phyloP scores from a whole-genome alignment of 176 grass and related monocot species.

The Stipa capillata region DNA sequence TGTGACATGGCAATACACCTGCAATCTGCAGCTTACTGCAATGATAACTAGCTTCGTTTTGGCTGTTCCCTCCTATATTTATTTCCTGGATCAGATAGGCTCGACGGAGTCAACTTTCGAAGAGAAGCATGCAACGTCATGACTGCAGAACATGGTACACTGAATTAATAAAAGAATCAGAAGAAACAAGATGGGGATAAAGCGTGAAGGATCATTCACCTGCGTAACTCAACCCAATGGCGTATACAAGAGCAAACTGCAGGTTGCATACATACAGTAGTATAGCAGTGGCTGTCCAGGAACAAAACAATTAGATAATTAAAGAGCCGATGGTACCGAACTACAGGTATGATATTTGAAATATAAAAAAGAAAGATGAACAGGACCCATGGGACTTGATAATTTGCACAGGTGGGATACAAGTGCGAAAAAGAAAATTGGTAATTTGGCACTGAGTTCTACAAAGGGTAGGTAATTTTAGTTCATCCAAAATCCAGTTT shows the following conservation, averaged over 20 bases:
- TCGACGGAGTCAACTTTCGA: conserved; percentile 75
- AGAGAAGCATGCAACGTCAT: conserved; percentile 81
- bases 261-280: conserved; percentile 70
- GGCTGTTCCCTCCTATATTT: conserved; percentile 39
- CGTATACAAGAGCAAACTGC: conserved; percentile 64
- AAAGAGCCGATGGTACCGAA: not conserved
- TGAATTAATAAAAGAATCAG: no score
- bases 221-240: conserved; percentile 69
- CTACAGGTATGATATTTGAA: no score
- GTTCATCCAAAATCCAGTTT: not conserved
- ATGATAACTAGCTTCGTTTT: conserved; percentile 17
- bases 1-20: not conserved
- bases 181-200: conserved; percentile 6
- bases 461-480: not conserved
- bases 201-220: conserved; percentile 22
- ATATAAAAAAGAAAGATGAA: not conserved
- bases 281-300: conserved; percentile 40
- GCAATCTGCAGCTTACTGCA: not conserved
- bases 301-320: not conserved
- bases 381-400: not conserved
- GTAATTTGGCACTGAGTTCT: not conserved
- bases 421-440: not conserved
- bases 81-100: conserved; percentile 28
- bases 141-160: conserved; percentile 33
- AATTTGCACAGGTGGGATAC: not conserved